Conservation (phyloP, 331 rosid genomes). For the Dryas integrifolia region DNA sequence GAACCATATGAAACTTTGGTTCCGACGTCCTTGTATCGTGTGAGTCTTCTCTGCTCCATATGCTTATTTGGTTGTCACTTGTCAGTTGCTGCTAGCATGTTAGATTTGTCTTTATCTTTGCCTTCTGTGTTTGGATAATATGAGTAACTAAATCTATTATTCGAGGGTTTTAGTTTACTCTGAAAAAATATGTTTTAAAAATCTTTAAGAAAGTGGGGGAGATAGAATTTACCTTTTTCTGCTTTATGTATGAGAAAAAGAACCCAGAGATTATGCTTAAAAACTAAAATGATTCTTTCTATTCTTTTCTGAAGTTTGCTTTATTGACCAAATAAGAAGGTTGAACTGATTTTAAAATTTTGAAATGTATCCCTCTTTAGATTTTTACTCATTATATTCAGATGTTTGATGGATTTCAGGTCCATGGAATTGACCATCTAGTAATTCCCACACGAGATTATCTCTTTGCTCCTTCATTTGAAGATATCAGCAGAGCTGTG, state of each 20-base stretch:
- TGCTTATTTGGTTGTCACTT: conserved; percentile 3
- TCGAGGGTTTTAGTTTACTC: background rate
- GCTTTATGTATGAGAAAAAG: no score
- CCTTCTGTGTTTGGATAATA: background rate
- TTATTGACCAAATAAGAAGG: background rate
- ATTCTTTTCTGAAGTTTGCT: background rate
- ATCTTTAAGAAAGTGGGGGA: background rate
- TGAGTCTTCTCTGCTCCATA: conserved; percentile 30
- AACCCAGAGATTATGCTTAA: background rate
- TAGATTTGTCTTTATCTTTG: background rate
- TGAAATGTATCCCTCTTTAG: background rate
- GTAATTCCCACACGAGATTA: conserved; percentile 95
- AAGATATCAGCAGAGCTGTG: conserved; percentile 77
- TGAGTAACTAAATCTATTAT: background rate
- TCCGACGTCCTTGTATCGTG: conserved; percentile 68
- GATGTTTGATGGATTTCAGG: conserved; percentile 47
- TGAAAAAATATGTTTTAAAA: background rate
- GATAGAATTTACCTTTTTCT: background rate
- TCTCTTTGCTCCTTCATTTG: conserved; percentile 87
- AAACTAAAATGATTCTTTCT: conserved; percentile 10
- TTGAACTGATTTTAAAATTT: background rate
- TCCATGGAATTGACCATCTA: conserved; percentile 85
- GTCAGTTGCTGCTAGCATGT: conserved; percentile 14
- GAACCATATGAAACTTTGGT: conserved; percentile 95
- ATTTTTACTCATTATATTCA: background rate